These are phyloP conservation scores for Ganoderma boninense DNA, from an alignment of 1,284 basidiomycete genomes.

Conservation along the genomic window DNA sequence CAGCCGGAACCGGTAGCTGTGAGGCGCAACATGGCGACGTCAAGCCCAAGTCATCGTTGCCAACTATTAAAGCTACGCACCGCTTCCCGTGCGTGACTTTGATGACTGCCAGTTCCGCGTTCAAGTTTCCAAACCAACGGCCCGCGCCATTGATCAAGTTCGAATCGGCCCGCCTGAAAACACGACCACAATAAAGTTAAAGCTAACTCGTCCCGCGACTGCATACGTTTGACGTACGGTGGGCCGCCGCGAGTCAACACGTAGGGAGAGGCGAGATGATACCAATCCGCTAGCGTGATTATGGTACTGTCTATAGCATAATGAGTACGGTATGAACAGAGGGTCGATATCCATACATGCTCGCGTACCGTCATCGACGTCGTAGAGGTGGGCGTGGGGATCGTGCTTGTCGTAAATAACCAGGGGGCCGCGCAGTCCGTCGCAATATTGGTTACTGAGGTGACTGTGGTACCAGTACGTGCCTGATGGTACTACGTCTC, in stretches of 20 bases:
- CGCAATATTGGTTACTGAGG: conserved; percentile 33
- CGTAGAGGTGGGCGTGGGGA: conserved; percentile 47
- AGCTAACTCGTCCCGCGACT: neutral
- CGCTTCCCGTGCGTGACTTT: conserved; percentile 46
- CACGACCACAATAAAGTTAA: no score
- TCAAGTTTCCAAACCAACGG: conserved; percentile 37
- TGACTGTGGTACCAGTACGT: conserved; percentile 38
- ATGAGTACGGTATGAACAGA: neutral
- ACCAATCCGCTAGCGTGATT: conserved; percentile 38
- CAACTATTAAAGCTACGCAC: conserved; percentile 9
- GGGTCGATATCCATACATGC: conserved; percentile 26
- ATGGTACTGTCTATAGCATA: conserved; percentile 29
- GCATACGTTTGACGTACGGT: conserved; percentile 22
- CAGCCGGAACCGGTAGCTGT: conserved; percentile 50
- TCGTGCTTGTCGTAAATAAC: conserved; percentile 54
- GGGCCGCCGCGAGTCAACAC: neutral
- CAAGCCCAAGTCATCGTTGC: neutral
- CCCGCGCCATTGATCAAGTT: conserved; percentile 64
- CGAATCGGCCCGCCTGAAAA: conserved; percentile 16
- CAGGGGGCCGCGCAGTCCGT: conserved; percentile 45
- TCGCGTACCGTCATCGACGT: conserved; percentile 45
- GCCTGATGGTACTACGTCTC: neutral
- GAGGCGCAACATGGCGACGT: neutral
- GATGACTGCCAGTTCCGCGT: conserved; percentile 43
- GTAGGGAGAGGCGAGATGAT: conserved; percentile 24